These are phyloP conservation scores for Gnomoniopsis smithogilvyi DNA, from an alignment of 2,329 filamentous ascomycete species.

Conservation along the genomic window DNA sequence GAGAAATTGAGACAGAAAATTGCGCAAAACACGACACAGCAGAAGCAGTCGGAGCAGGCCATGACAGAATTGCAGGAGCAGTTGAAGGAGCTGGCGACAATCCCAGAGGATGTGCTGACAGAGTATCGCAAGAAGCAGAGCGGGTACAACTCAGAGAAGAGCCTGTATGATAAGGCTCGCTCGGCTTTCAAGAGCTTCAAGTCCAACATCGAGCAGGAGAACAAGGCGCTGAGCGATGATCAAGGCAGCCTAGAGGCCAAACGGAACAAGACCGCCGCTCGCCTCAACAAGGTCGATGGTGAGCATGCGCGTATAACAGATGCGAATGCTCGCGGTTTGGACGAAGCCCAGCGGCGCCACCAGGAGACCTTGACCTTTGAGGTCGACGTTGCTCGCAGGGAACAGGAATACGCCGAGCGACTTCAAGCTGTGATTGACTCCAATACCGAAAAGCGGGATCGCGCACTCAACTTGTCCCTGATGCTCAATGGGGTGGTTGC, in stretches of 20 bases:
- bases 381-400: conserved; percentile 42
- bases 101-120: conserved; percentile 60
- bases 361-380: conserved; percentile 48
- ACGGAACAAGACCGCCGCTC: conserved; percentile 67
- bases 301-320: conserved; percentile 69
- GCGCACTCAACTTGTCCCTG: conserved; percentile 32
- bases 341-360: conserved; percentile 59
- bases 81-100: conserved; percentile 61
- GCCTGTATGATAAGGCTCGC: conserved; percentile 56
- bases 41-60: conserved; percentile 53
- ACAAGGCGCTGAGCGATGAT: conserved; percentile 63
- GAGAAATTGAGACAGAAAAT: conserved; percentile 74
- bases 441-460: conserved; percentile 37
- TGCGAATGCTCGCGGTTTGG: conserved; percentile 62
- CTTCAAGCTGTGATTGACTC: conserved; percentile 33
- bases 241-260: conserved; percentile 62
- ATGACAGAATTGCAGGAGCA: conserved; percentile 46
- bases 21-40: conserved; percentile 71
- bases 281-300: conserved; percentile 69
- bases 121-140: conserved; percentile 54
- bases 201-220: conserved; percentile 57
- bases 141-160: conserved; percentile 52
- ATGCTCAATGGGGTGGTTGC: conserved; percentile 39
- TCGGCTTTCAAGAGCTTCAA: conserved; percentile 57
- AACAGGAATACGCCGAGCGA: conserved; percentile 40